These are phyloP conservation scores for Dillenia turbinata DNA, from an alignment of 164 flowering plant species.

Conservation along the genomic window DNA sequence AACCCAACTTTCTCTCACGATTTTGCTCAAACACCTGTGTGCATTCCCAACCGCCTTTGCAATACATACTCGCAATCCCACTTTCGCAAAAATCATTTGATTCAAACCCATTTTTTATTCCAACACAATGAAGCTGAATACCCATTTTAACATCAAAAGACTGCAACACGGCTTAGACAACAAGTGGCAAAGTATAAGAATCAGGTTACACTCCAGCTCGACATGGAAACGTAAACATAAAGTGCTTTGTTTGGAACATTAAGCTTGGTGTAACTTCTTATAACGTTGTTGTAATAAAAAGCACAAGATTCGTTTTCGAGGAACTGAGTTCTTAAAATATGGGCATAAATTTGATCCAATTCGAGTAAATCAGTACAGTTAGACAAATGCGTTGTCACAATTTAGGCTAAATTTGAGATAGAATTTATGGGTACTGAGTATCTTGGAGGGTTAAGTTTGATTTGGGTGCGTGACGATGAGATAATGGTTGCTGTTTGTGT, in stretches of 20 bases:
- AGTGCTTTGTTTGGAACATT: slow-evolving; percentile 30
- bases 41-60: slow-evolving; percentile 44
- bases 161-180: slow-evolving; percentile 41
- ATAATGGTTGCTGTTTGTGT: background rate
- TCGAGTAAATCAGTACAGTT: slow-evolving; percentile 27
- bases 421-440: background rate
- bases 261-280: slow-evolving; percentile 41
- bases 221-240: slow-evolving; percentile 33
- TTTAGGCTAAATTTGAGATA: slow-evolving; percentile 13
- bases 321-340: slow-evolving; percentile 31
- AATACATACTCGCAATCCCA: slow-evolving; percentile 48
- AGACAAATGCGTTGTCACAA: slow-evolving; percentile 25
- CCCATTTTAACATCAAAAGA: slow-evolving; percentile 21
- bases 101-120: slow-evolving; percentile 36
- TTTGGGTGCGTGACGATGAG: slow-evolving; percentile 1
- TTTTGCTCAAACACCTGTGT: slow-evolving; percentile 51
- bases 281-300: slow-evolving; percentile 56
- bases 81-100: slow-evolving; percentile 49
- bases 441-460: background rate
- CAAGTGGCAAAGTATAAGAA: slow-evolving; percentile 50
- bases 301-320: slow-evolving; percentile 19
- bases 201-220: slow-evolving; percentile 46
- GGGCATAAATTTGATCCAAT: slow-evolving; percentile 33
- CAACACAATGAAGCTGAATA: slow-evolving; percentile 35
- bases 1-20: slow-evolving; percentile 48